A percentile compares a stretch with the other conserved stretches of the same genome.
These are phyloP conservation scores for Plasmodium berghei DNA, from an alignment of 169 alveolate species.

Conservation along the genomic window DNA sequence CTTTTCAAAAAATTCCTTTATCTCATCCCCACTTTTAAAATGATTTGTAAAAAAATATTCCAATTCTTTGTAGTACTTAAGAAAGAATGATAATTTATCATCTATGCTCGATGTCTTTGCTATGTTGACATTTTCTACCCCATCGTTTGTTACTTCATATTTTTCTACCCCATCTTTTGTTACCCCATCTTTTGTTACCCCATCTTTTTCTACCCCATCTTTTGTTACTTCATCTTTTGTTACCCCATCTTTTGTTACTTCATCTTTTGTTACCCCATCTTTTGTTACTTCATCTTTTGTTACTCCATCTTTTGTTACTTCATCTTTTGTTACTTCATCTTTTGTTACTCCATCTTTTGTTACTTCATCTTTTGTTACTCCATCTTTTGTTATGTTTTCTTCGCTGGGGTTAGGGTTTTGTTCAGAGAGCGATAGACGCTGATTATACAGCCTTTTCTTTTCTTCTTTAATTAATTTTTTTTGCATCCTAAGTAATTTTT, in stretches of 20 bases:
- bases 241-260: neutral
- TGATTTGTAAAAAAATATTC: slow-evolving; percentile 35
- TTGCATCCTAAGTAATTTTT: neutral
- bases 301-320: neutral
- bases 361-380: neutral
- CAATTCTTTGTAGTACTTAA: slow-evolving; percentile 43
- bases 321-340: neutral
- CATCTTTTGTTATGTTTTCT: neutral
- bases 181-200: neutral
- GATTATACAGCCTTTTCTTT: neutral
- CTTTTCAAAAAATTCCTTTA: slow-evolving; percentile 51
- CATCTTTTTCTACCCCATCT: neutral
- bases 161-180: neutral
- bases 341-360: neutral
- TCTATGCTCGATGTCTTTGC: neutral
- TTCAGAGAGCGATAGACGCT: too few relatives aligned
- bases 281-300: neutral
- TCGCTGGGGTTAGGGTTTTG: neutral
- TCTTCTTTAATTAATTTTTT: slow-evolving; percentile 6
- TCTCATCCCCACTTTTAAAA: slow-evolving; percentile 35
- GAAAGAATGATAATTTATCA: slow-evolving; percentile 24
- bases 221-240: neutral
- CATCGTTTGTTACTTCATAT: neutral
- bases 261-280: neutral
- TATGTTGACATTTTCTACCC: neutral